Conservation (phyloP, 2,329 filamentous ascomycete species). For the Calonectria hongkongensis region DNA sequence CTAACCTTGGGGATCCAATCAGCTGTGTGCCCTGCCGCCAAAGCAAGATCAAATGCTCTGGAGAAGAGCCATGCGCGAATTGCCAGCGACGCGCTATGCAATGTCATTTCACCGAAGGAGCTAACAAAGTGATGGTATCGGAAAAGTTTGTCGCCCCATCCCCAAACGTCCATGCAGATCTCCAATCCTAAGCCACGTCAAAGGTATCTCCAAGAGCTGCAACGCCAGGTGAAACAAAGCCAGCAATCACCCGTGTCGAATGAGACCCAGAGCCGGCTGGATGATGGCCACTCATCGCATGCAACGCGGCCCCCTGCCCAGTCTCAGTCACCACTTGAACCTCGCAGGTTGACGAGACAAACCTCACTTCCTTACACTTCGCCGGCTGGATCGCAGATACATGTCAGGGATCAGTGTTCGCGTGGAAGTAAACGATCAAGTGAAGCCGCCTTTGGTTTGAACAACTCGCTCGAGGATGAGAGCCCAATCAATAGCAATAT, state of each 20-base stretch:
- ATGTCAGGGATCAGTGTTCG: slow-evolving; percentile 4
- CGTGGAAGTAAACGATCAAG: slow-evolving; percentile 1
- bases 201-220: slow-evolving; percentile 54
- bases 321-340: slow-evolving; percentile 12
- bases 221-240: slow-evolving; percentile 47
- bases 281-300: slow-evolving; percentile 41
- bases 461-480: background rate
- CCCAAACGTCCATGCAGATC: background rate
- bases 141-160: slow-evolving; percentile 9
- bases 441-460: background rate
- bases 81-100: slow-evolving; percentile 55
- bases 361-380: background rate
- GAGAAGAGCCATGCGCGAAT: slow-evolving; percentile 58
- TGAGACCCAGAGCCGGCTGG: slow-evolving; percentile 3
- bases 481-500: background rate
- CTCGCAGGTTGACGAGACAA: slow-evolving; percentile 33
- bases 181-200: background rate
- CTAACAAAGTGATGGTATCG: slow-evolving; percentile 47
- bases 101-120: slow-evolving; percentile 58
- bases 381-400: slow-evolving; percentile 10
- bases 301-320: background rate
- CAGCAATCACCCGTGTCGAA: slow-evolving; percentile 37
- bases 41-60: slow-evolving; percentile 61
- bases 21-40: slow-evolving; percentile 59
- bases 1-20: background rate